Evolutionary conservation across 2,329 filamentous ascomycete species (phyloP), one percentile per base, ranked within the genome.

Genomic region (Coniosporium tulheliwenetii): DNA sequence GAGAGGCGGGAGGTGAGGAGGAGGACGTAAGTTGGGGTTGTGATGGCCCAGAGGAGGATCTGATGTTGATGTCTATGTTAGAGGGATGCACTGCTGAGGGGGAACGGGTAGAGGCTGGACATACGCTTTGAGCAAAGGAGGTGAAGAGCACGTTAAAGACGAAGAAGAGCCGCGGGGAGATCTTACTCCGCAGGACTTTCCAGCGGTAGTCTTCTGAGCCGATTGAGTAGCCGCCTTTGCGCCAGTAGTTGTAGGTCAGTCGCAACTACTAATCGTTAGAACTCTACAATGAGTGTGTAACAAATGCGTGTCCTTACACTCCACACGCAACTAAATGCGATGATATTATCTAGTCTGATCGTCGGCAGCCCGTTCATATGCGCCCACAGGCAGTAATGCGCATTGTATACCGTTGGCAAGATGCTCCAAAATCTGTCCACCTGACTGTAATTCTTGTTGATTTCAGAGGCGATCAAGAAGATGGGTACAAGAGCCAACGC

Each of bases 181-280:
- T 68, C 32, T 76, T 66, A 26, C 71, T 66, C 55, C 79, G 79
- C 40, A 96, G 66, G 41, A 87, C 77, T 42, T 71, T 69, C 89
- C 91, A 98, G 63, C 91, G 75, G 60, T 98, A 98, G 60, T 98
- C 91, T 61, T 98, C 89, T 12, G 82, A 87, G 32, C 91, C 89
- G 47, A 87, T 69, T 12, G 71, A 66, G 59, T 98, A 98, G 16
- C 91, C 91, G 33, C 91, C 91, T 59, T 85, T 93, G 43, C 91
- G 81, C 79, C 83, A 94, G 65, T 95, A 98, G 63, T 98, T 98
- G 69, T 75, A 96, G 2, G 89, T 96, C 61, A 98, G 66, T 9
- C 91, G 81, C 43, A 65, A 57, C 83, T 86, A 48, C 14, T 30
- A n/a, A 10, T 19, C 5, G 34, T 39, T 29, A 36, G 29, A 9